Base-by-base conservation (phyloP, 768 basidiomycete species). In the Tulasnella calospora region DNA sequence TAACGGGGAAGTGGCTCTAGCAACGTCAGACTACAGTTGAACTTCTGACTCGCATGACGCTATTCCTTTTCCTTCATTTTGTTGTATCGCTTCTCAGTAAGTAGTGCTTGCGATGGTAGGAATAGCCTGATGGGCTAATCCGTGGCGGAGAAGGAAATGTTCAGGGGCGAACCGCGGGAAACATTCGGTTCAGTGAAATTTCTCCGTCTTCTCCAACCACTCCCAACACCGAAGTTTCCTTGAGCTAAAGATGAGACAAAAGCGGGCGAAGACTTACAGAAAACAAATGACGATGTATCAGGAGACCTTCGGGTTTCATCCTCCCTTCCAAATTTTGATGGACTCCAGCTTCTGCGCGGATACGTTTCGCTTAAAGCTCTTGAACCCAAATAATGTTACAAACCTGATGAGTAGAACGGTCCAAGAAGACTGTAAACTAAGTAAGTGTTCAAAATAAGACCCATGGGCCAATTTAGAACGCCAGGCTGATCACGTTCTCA, bases 321-420 rank as follows among this genome's bases (percentile, higher is more conserved):
- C 95, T 82, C 97, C 98, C 0, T 99, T 95, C 84, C 98, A 99
- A 86, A 88, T 97, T 9, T 88, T 99, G 35, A 95, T 96, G 79
- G 96, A 98, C 83, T 89, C 94, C 19, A 90, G 92, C 81, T 92
- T 96, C 85, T 93, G 94, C 83, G 90, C 89, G 83, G 84, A 87
- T 19, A 89, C 92, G 4, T 87, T 89, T n/a, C 75, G 75, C 21
- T 8, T 57, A 17, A 57, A 57, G 15, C 75, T 76, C 21, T 30
- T 76, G 17, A 67, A 47, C 35, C 15, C 41, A 17, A n/a, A n/a
- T 17, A 70, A 61, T 61, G 57, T 57, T n/a, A 61, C 51, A 44
- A 92, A 93, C 81, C 92, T 96, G 82, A 85, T 98, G 35, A 85
- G 87, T 41, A 87, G 87, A 3, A 92, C 96, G 30, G 87, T 97